Evolutionary conservation across 345 rosid species (phyloP).

Genomic region (Brassica cretica): DNA sequence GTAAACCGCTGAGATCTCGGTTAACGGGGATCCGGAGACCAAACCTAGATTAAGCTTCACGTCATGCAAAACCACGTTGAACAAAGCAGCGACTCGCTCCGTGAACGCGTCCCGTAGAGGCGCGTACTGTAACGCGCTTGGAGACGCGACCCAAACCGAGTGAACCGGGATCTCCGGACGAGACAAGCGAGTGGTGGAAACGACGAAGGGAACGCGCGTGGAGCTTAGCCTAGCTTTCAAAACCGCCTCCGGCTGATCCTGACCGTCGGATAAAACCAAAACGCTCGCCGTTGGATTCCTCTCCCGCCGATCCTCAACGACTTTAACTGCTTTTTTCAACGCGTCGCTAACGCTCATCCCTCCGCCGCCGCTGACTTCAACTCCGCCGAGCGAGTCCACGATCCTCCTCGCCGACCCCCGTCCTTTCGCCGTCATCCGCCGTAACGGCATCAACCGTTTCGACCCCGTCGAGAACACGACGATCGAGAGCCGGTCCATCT

Average conservation of each 20-base stretch:
- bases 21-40: slow-evolving; percentile 55
- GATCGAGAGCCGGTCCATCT: slow-evolving; percentile 75
- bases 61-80: slow-evolving; percentile 58
- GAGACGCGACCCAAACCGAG: slow-evolving; percentile 45
- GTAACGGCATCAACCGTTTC: slow-evolving; percentile 68
- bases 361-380: slow-evolving; percentile 41
- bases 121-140: slow-evolving; percentile 39
- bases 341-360: slow-evolving; percentile 75
- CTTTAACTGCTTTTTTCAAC: slow-evolving; percentile 79
- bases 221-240: slow-evolving; percentile 28
- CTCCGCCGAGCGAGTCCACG: slow-evolving; percentile 54
- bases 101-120: slow-evolving; percentile 54
- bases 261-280: slow-evolving; percentile 59
- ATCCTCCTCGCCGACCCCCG: slow-evolving; percentile 65
- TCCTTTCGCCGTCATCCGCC: slow-evolving; percentile 74
- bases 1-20: slow-evolving; percentile 65
- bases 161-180: slow-evolving; percentile 59
- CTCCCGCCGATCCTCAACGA: slow-evolving; percentile 83
- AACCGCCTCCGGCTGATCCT: slow-evolving; percentile 45
- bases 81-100: slow-evolving; percentile 44
- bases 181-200: slow-evolving; percentile 64
- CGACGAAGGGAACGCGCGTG: slow-evolving; percentile 38
- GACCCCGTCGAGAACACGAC: slow-evolving; percentile 75
- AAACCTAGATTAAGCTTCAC: slow-evolving; percentile 62
- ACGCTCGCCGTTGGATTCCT: slow-evolving; percentile 64